Evolutionary conservation across 148 eudicot species (phyloP).

Genomic region (Salicornia ramosissima): DNA sequence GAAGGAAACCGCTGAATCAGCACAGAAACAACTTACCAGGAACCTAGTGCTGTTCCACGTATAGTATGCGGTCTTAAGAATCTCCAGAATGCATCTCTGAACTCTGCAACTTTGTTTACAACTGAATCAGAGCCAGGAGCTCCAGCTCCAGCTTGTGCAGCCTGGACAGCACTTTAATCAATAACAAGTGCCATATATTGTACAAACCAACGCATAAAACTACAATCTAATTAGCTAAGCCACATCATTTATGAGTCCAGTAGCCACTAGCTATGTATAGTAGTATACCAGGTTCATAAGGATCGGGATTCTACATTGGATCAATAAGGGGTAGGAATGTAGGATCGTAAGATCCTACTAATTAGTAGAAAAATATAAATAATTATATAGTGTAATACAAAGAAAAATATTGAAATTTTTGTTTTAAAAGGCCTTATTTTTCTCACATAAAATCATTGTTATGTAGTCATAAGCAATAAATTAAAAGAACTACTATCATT

Average conservation of each 20-base stretch:
- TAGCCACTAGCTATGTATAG: too few relatives aligned
- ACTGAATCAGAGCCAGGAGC: conserved; percentile 75
- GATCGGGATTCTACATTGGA: too few relatives aligned
- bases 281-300: too few relatives aligned
- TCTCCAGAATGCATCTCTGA: conserved; percentile 90
- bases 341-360: too few relatives aligned
- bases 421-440: too few relatives aligned
- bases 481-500: too few relatives aligned
- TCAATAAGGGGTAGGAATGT: too few relatives aligned
- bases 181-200: conserved; percentile 6
- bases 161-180: conserved; percentile 40
- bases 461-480: too few relatives aligned
- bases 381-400: too few relatives aligned
- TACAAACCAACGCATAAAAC: not conserved
- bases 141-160: conserved; percentile 79
- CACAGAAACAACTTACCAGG: conserved; percentile 45
- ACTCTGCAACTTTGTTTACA: conserved; percentile 46
- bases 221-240: conserved; percentile 4
- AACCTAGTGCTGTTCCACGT: conserved; percentile 95
- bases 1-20: conserved; percentile 8
- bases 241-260: not conserved
- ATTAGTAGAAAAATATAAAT: too few relatives aligned
- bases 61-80: conserved; percentile 95
- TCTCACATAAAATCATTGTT: too few relatives aligned
- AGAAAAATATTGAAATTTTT: too few relatives aligned